phyloP scores from a whole-genome alignment of 257 asterid species.

The Fraxinus quadrangulata region DNA sequence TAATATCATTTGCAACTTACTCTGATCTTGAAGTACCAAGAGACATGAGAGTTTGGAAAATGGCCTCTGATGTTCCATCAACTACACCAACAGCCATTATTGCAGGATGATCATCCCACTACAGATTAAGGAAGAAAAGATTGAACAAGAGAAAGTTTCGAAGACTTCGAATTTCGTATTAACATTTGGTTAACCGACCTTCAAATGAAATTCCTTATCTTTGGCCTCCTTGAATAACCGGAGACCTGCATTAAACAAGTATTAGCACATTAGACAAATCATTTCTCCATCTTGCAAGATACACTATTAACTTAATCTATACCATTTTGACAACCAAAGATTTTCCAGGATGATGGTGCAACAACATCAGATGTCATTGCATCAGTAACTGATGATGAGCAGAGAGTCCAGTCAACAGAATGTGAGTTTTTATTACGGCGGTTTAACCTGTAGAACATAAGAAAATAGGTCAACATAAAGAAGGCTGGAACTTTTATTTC shows the following conservation, averaged over 20 bases:
- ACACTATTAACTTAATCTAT: conserved; percentile 29
- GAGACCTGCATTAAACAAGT: conserved; percentile 58
- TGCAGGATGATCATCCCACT: conserved; percentile 96
- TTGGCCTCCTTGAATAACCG: conserved; percentile 92
- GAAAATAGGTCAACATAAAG: conserved; percentile 19
- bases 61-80: conserved; percentile 90
- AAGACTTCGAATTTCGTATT: conserved; percentile 18
- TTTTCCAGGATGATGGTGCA: conserved; percentile 97
- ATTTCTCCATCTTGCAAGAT: conserved; percentile 29
- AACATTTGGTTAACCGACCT: conserved; percentile 52
- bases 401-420: conserved; percentile 76
- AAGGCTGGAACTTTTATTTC: neutral
- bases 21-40: conserved; percentile 97
- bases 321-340: conserved; percentile 96
- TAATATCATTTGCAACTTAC: conserved; percentile 49
- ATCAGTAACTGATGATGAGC: conserved; percentile 70
- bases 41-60: conserved; percentile 89
- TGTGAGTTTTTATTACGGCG: conserved; percentile 53
- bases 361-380: conserved; percentile 77
- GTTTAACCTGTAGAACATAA: conserved; percentile 52
- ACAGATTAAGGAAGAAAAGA: conserved; percentile 23
- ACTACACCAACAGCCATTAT: conserved; percentile 97
- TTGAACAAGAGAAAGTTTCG: conserved; percentile 16
- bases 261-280: conserved; percentile 28
- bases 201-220: conserved; percentile 66